These are phyloP conservation scores for Tetraselmis striata DNA, from an alignment of 139 green algal species.

Conservation along the genomic window DNA sequence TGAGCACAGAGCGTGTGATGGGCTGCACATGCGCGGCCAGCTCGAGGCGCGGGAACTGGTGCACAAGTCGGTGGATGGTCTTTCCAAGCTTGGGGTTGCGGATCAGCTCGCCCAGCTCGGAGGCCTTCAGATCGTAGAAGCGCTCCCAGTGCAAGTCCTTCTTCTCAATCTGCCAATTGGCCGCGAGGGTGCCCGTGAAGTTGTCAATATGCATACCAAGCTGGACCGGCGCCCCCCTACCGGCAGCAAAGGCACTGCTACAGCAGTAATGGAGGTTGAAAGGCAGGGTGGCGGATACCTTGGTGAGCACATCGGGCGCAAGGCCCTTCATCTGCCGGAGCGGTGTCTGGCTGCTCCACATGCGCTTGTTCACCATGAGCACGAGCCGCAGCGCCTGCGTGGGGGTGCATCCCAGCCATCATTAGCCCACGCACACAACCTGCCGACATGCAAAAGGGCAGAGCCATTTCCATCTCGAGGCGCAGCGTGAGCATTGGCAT, in stretches of 20 bases:
- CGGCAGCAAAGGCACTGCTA: too few relatives aligned
- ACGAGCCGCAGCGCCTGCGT: conserved; percentile 68
- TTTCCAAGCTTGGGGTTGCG: conserved; percentile 93
- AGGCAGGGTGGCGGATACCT: not conserved
- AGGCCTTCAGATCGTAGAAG: conserved; percentile 86
- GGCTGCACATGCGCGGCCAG: conserved; percentile 89
- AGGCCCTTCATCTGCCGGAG: conserved; percentile 85
- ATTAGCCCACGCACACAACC: too few relatives aligned
- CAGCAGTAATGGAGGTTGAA: too few relatives aligned
- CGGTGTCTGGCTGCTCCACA: conserved; percentile 88
- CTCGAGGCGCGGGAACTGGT: conserved; percentile 93
- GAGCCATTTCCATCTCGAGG: too few relatives aligned
- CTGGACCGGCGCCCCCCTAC: too few relatives aligned
- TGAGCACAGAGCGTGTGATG: conserved; percentile 86
- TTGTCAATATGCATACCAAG: conserved; percentile 1
- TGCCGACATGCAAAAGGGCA: too few relatives aligned
- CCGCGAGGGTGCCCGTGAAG: conserved; percentile 5
- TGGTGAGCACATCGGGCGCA: conserved; percentile 35
- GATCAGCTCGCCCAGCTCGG: conserved; percentile 91
- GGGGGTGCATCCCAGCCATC: too few relatives aligned
- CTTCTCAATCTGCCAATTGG: conserved; percentile 64
- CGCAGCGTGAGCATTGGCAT: too few relatives aligned
- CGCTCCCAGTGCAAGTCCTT: conserved; percentile 95
- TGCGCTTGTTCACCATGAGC: conserved; percentile 84
- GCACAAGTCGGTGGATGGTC: conserved; percentile 85